Conservation (phyloP, 2,329 filamentous ascomycete genomes). For the Lachnellula subtilissima region DNA sequence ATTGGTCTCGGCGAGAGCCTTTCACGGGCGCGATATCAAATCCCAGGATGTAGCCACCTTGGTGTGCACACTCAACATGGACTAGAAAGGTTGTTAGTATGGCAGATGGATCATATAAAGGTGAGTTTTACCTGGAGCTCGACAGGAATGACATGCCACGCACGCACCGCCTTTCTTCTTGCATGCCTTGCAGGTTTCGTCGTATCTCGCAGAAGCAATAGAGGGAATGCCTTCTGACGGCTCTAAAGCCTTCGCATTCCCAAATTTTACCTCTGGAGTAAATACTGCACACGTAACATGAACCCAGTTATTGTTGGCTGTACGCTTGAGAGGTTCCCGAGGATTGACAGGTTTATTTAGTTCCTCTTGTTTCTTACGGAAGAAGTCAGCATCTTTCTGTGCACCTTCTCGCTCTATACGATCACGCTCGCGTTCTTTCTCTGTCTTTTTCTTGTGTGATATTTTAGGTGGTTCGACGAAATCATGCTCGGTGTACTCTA, state of each 20-base stretch:
- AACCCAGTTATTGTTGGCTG: slow-evolving; percentile 96
- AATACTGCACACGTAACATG: slow-evolving; percentile 91
- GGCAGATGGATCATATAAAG: background rate
- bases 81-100: slow-evolving; percentile 35
- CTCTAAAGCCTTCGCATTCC: slow-evolving; percentile 73
- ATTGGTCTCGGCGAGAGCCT: slow-evolving; percentile 75
- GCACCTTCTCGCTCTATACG: slow-evolving; percentile 79
- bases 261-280: slow-evolving; percentile 90
- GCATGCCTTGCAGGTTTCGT: slow-evolving; percentile 79
- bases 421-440: slow-evolving; percentile 87
- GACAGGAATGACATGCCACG: slow-evolving; percentile 74
- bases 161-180: slow-evolving; percentile 73
- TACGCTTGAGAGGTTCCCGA: slow-evolving; percentile 87
- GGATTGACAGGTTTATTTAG: slow-evolving; percentile 78
- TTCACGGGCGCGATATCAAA: slow-evolving; percentile 92
- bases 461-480: slow-evolving; percentile 78
- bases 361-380: slow-evolving; percentile 76
- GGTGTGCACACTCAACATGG: slow-evolving; percentile 87
- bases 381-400: slow-evolving; percentile 72
- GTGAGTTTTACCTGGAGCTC: slow-evolving; percentile 37
- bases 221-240: slow-evolving; percentile 86
- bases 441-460: slow-evolving; percentile 82
- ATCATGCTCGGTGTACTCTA: slow-evolving; percentile 75
- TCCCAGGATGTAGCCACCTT: slow-evolving; percentile 75
- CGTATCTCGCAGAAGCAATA: slow-evolving; percentile 68